Conservation (phyloP, 169 alveolate species). For the Plasmodium gallinaceum region DNA sequence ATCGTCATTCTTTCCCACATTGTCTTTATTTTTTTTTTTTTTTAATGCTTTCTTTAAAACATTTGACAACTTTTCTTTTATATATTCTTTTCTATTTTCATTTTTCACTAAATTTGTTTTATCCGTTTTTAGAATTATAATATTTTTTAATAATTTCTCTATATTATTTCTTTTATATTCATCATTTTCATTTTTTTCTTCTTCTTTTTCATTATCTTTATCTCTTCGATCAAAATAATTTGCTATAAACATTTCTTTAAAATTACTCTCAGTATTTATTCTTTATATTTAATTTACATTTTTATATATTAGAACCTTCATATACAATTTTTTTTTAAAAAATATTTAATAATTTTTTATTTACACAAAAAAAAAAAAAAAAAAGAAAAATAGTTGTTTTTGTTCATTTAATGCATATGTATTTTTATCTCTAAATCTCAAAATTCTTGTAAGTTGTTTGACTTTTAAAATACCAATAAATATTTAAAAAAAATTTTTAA, state of each 20-base stretch:
- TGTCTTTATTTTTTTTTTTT: constrained; percentile 5
- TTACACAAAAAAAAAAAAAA: too few species aligned
- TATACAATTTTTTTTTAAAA: neutral
- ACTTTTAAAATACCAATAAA: too few species aligned
- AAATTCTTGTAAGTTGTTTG: too few species aligned
- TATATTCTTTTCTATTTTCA: constrained; percentile 24
- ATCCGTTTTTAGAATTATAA: constrained; percentile 25
- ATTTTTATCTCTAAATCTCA: too few species aligned
- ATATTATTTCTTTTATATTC: constrained; percentile 14
- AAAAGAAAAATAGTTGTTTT: too few species aligned
- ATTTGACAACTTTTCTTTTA: constrained; percentile 26
- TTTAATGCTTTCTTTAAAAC: constrained; percentile 37
- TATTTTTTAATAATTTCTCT: constrained; percentile 36
- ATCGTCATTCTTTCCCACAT: neutral
- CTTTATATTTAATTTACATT: neutral
- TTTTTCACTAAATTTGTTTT: neutral
- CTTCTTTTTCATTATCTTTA: constrained; percentile 12
- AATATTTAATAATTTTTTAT: neutral
- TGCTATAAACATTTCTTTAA: constrained; percentile 15
- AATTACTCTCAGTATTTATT: neutral
- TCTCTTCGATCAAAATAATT: constrained; percentile 2
- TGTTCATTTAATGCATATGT: too few species aligned
- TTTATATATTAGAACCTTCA: neutral
- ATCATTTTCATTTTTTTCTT: constrained; percentile 6
- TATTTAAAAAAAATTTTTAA: too few species aligned